Evolutionary conservation across 1,284 basidiomycete genomes (phyloP), one percentile per base, ranked within the genome.

Genomic region (Abortiporus biennis): DNA sequence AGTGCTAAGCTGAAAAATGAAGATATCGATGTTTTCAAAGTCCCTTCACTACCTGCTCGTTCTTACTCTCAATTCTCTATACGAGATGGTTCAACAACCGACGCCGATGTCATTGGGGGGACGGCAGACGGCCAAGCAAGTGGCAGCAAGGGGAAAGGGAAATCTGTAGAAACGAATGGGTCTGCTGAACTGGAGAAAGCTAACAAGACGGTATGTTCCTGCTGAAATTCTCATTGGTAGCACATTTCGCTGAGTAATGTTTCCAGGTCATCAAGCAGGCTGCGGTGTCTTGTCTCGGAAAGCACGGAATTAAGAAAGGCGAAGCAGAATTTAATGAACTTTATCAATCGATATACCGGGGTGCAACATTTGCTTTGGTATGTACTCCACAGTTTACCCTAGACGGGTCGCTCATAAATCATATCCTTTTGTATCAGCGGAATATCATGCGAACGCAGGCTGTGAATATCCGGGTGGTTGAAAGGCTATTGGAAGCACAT

Each of bases 241-340:
- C n/a, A 4, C 11, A 21, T 32, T 25, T 36, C 19, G 6, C 29
- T 25, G 11, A 24, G 12, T 42, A 16, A 40, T 24, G 19, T 27
- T 42, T 19, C 2, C 42, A 76, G 74, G 55, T 64, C 17, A 58
- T 77, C 27, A 77, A 77, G 57, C 64, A 63, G 42, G 52, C 61
- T 17, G 57, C 68, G 2, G 63, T 66, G 8, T 58, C 55, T 3
- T 61, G 59, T 36, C 62, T 78, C 1, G 51, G 57, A 1, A 53
- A 55, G 6, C 69, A 54, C 46, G 71, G 69, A 1, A 64, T 85
- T 24, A 56, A 67, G 9, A 82, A 78, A 53, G 59, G 68, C 1
- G 74, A 85, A 50, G 54, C 69, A 0, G 80, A 83, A 33, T 85
- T 80, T 57, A 56, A 57, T 40, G 61, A 63, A 9, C 27, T 63